These are phyloP conservation scores for Talaromyces sp. DNA, from an alignment of 2,329 filamentous ascomycete genomes.

Conservation along the genomic window DNA sequence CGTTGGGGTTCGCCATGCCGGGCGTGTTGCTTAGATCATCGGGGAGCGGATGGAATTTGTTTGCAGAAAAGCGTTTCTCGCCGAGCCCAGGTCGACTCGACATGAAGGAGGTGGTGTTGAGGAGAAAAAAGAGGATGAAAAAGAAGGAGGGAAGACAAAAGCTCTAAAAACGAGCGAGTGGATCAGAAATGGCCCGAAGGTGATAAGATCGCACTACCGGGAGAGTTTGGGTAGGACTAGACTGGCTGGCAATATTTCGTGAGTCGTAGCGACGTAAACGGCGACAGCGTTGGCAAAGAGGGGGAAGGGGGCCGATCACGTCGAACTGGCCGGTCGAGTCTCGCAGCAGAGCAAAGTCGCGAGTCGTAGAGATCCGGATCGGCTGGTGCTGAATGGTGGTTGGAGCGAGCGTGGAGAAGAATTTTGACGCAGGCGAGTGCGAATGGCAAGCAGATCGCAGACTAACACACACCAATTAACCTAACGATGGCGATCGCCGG, in stretches of 20 bases:
- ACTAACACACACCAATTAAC: background rate
- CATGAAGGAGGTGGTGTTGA: constrained; percentile 18
- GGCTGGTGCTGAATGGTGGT: background rate
- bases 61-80: constrained; percentile 39
- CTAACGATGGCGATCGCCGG: background rate
- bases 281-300: background rate
- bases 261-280: background rate
- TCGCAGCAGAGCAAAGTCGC: background rate
- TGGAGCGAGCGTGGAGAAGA: background rate
- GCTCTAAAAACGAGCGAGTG: background rate
- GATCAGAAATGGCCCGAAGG: background rate
- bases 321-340: background rate
- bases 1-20: constrained; percentile 45
- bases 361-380: background rate
- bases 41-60: constrained; percentile 41
- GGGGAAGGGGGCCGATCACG: background rate
- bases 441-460: background rate
- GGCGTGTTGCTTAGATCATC: constrained; percentile 22
- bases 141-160: background rate
- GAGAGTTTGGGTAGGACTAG: background rate
- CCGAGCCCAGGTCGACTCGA: constrained; percentile 29
- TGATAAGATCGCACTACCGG: background rate
- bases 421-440: background rate
- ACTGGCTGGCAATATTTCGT: background rate
- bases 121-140: background rate